These are phyloP conservation scores for Kandelia obovata DNA, from an alignment of 345 rosid species.

Conservation along the genomic window DNA sequence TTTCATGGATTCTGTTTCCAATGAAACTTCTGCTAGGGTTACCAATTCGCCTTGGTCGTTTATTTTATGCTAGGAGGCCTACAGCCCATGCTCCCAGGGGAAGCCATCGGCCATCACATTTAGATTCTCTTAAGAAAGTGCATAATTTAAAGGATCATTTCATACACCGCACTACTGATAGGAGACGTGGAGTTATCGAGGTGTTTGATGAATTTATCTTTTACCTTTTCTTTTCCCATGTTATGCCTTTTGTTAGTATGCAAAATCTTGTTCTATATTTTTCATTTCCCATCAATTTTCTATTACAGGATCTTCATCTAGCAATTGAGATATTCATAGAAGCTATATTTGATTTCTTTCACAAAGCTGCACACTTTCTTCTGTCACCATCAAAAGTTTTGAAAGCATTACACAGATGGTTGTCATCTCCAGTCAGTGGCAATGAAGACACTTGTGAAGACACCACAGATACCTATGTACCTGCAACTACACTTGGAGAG, in stretches of 20 bases:
- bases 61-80: conserved; percentile 36
- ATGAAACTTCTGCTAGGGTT: conserved; percentile 50
- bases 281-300: not conserved
- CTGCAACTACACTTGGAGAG: conserved; percentile 61
- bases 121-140: conserved; percentile 36
- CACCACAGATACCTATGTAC: conserved; percentile 36
- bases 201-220: conserved; percentile 34
- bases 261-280: conserved; percentile 2
- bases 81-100: conserved; percentile 31
- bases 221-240: conserved; percentile 10
- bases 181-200: conserved; percentile 98
- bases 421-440: conserved; percentile 36
- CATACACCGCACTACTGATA: conserved; percentile 70
- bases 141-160: conserved; percentile 55
- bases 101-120: conserved; percentile 34
- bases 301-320: conserved; percentile 82
- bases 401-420: conserved; percentile 38
- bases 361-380: conserved; percentile 60
- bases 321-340: conserved; percentile 85
- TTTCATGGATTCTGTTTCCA: conserved; percentile 72
- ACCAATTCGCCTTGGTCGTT: conserved; percentile 36
- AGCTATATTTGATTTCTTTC: conserved; percentile 72
- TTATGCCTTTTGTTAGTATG: not conserved
- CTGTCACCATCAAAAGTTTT: conserved; percentile 72
- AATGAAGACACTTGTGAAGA: conserved; percentile 21